Evolutionary conservation across 176 grass and related monocot species (phyloP), one percentile per base, ranked within the genome.

Genomic region (Aegilops umbellulata): DNA sequence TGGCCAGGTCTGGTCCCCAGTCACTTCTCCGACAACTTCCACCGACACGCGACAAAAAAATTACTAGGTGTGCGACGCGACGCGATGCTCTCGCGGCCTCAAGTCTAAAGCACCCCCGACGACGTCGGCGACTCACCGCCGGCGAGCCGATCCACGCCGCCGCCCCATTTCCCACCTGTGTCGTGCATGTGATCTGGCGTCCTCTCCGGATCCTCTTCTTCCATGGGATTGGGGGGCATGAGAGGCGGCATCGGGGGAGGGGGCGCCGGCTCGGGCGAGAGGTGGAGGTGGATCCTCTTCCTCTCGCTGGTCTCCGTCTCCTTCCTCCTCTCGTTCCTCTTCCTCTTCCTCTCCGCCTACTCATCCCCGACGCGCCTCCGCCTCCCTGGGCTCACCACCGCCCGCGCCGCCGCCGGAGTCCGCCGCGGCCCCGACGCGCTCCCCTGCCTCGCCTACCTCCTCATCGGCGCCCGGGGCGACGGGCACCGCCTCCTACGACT

Each of bases 391-490:
- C 67, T 80, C 65, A 82, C 82, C 29, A 58, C 83, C 41, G 31
- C 25, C 51, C 19, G 35, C 42, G 22, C 16, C 23, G 38, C 82
- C 30, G 49, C 74, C 78, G 65, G 79, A n/a, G 41, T 82, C 42
- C 69, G 67, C 30, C 75, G 80, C 22, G 85, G 80, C 41, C 75
- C 80, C 22, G 75, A 55, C 6, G 75, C 78, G 25, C 89, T 80
- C 22, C 95, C 95, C 20, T 87, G 91, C 87, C 92, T 95, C 65
- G 95, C 91, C 17, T 98, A 98, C 73, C 81, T 93, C 65, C 90
- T 98, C 2, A 83, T 46, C 6, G 95, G 95, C 19, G 86, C 80
- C 34, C 80, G 76, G 10, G 93, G 93, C 3, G 95, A 98, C 26
- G 82, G 85, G 2, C 31, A 17, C 10, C 85, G 95, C 39, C 80